These are phyloP conservation scores for Diaporthe citri DNA, from an alignment of 2,329 filamentous ascomycete genomes.

Conservation along the genomic window DNA sequence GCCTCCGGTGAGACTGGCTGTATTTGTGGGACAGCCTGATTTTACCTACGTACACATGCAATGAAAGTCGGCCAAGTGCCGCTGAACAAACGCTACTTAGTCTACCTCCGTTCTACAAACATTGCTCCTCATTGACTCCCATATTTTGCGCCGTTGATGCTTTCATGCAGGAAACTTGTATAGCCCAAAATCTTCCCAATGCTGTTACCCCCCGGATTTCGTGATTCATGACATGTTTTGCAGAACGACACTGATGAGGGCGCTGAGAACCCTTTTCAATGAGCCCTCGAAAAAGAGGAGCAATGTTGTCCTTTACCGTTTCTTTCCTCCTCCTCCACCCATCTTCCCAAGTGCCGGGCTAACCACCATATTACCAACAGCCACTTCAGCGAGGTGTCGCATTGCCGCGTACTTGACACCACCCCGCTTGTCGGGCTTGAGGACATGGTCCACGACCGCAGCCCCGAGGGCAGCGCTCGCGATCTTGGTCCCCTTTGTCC, in stretches of 20 bases:
- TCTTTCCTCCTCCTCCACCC: conserved; percentile 15
- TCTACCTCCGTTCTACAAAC: background rate
- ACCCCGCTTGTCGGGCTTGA: conserved; percentile 43
- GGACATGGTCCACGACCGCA: conserved; percentile 47
- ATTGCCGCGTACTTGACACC: conserved; percentile 47
- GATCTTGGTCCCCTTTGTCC: conserved; percentile 45
- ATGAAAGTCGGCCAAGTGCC: background rate
- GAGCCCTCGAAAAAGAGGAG: background rate
- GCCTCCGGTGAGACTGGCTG: background rate
- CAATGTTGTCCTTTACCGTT: background rate
- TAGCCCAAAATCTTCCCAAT: background rate
- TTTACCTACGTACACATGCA: background rate
- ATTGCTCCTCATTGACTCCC: background rate
- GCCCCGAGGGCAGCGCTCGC: conserved; percentile 46
- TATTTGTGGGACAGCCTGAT: background rate
- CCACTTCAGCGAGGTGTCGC: conserved; percentile 45
- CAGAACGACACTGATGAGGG: background rate
- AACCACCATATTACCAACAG: conserved; percentile 43
- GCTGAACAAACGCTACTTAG: background rate
- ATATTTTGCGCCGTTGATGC: conserved; percentile 4
- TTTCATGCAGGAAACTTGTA: background rate
- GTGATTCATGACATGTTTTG: background rate
- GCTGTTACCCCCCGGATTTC: background rate
- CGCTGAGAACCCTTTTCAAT: background rate
- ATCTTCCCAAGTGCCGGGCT: conserved; percentile 39